A percentile compares a stretch with the other conserved stretches of the same genome.
Conservation (phyloP, 306 rosid genomes). For the Luffa acutangula region DNA sequence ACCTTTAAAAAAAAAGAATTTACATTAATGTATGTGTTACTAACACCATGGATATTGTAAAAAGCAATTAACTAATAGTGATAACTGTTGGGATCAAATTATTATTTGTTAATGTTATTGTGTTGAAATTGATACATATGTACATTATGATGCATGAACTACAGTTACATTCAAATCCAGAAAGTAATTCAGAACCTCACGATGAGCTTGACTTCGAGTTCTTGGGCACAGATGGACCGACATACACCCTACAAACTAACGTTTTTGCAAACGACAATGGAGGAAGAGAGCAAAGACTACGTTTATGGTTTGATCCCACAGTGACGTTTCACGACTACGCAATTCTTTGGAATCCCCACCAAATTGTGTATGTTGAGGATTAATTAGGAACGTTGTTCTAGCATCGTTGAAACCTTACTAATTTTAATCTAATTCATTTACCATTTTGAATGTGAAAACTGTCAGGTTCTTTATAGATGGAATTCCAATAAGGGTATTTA, state of each 20-base stretch:
- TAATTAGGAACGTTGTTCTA: too few species aligned
- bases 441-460: neutral
- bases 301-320: slow-evolving; percentile 21
- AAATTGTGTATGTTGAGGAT: slow-evolving; percentile 6
- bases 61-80: too few species aligned
- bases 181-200: neutral
- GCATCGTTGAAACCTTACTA: too few species aligned
- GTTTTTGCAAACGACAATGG: slow-evolving; percentile 12
- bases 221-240: slow-evolving; percentile 7
- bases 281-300: slow-evolving; percentile 15
- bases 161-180: slow-evolving; percentile 9
- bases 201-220: slow-evolving; percentile 23
- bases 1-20: too few species aligned
- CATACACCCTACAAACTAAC: slow-evolving; percentile 8
- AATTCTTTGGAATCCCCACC: slow-evolving; percentile 22
- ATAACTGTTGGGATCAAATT: too few species aligned
- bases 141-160: neutral
- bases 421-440: too few species aligned
- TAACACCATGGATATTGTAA: too few species aligned
- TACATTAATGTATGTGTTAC: too few species aligned
- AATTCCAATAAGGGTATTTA: slow-evolving; percentile 16
- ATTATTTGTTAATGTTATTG: neutral
- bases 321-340: slow-evolving; percentile 10
- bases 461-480: slow-evolving; percentile 15
- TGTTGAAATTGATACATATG: neutral